phyloP scores from a whole-genome alignment of 2,329 filamentous ascomycete species.

The Phoma sp. region DNA sequence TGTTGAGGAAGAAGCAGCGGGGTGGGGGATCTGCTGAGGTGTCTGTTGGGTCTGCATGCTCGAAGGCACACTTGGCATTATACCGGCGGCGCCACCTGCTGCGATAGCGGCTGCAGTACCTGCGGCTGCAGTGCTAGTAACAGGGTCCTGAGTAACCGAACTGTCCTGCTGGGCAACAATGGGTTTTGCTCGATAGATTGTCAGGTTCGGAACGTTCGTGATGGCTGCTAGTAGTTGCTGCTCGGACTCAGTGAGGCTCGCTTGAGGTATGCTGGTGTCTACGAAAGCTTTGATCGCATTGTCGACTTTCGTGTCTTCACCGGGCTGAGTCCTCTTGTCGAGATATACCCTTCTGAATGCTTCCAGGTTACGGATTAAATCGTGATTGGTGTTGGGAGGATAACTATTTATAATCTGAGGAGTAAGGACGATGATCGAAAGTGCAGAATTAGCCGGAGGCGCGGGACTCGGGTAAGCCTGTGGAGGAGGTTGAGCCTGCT shows the following conservation, averaged over 20 bases:
- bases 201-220: slow-evolving; percentile 27
- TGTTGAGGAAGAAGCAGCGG: background rate
- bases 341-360: slow-evolving; percentile 43
- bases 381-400: slow-evolving; percentile 34
- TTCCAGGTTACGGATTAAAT: slow-evolving; percentile 42
- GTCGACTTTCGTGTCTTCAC: slow-evolving; percentile 39
- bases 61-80: slow-evolving; percentile 1
- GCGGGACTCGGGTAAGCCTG: slow-evolving; percentile 1
- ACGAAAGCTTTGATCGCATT: slow-evolving; percentile 44
- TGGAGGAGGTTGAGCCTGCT: slow-evolving; percentile 16
- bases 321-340: slow-evolving; percentile 28
- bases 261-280: slow-evolving; percentile 30
- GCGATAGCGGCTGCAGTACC: slow-evolving; percentile 44
- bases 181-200: slow-evolving; percentile 22
- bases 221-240: slow-evolving; percentile 34
- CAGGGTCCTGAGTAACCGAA: slow-evolving; percentile 5
- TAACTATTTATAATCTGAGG: slow-evolving; percentile 40
- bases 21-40: background rate
- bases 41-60: background rate
- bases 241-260: slow-evolving; percentile 35
- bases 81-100: slow-evolving; percentile 38
- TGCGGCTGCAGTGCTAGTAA: slow-evolving; percentile 27
- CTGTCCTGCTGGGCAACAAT: slow-evolving; percentile 20
- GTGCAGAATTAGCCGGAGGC: slow-evolving; percentile 4
- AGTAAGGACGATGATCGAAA: slow-evolving; percentile 12